Evolutionary conservation across 192 early-diverging fungal species (phyloP), one percentile per base, ranked within the genome.

Genomic region (Podila verticillata): DNA sequence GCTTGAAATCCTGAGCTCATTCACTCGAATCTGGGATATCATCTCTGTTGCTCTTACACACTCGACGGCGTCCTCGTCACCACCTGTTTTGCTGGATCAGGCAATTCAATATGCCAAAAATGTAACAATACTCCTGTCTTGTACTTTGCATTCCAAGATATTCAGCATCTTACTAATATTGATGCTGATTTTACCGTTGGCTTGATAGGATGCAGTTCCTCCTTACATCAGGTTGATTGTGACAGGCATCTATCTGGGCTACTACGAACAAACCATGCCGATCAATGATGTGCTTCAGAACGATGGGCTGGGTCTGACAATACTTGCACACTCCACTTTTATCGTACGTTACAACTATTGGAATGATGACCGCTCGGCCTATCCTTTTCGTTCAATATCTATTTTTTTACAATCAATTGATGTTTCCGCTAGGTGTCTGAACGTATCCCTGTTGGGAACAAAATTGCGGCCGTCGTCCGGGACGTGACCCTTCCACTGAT

Each of bases 1-100:
- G 22, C 30, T 29, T 5, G 56, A 65, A 0, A 63, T 48, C 22
- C 15, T 65, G 54, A 34, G 30, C 7, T 60, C 56, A 30, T 73
- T 73, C n/a, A 51, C 62, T 8, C 62, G 56, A 29, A 13, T 48
- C 12, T 72, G 70, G 70, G 47, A 39, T 1, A 28, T 64, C 12
- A 57, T 72, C 22, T 72, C 70, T 12, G 32, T 49, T 1, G 34
- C 34, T 22, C 62, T 72, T 30, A 10, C 12, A 0, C 32, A 30
- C 8, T 57, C 17, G 34, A 35, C 19, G 24, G 17, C 35, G 1
- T 47, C 70, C 7, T 28, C 28, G 7, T 39, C 70, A 20, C 13
- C 19, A 4, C 5, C 49, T 28, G 32, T 8, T 12, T 35, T 31
- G 7, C 17, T 70, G 15, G 24, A 62, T 26, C 28, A 54, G 49